Evolutionary conservation across 78 protist genomes (phyloP).

Genomic region (Guillardia theta): DNA sequence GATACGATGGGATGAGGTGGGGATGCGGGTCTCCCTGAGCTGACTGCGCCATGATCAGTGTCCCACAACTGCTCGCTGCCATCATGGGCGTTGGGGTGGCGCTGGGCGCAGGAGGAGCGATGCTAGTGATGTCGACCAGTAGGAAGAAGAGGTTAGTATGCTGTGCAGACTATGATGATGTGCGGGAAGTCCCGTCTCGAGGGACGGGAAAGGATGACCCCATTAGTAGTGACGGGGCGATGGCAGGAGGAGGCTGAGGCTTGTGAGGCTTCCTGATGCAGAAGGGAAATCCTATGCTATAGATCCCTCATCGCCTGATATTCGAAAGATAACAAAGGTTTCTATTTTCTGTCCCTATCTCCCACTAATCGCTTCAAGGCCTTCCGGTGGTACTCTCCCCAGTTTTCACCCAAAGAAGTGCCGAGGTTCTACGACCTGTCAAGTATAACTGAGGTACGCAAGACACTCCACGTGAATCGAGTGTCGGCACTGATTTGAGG

Average conservation of each 20-base stretch:
- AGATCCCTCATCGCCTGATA: not conserved
- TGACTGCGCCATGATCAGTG: not conserved
- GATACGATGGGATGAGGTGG: no score
- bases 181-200: not conserved
- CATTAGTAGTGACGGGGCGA: not conserved
- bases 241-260: not conserved
- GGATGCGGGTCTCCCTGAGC: no score
- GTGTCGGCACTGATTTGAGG: no score
- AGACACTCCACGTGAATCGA: no score
- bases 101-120: not conserved
- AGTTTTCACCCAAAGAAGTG: constrained; percentile 51
- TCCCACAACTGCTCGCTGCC: not conserved
- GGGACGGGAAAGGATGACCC: not conserved
- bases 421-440: constrained; percentile 55
- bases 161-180: not conserved
- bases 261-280: no score
- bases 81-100: not conserved
- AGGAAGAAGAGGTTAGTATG: not conserved
- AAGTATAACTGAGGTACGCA: constrained; percentile 37
- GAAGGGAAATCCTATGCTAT: no score
- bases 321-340: not conserved
- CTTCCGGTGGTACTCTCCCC: constrained; percentile 27
- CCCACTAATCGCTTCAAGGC: not conserved
- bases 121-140: not conserved
- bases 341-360: not conserved